A percentile compares a stretch with the other conserved stretches of the same genome.
Conservation (phyloP, 202 grass and related monocot species). For the Digitaria exilis region DNA sequence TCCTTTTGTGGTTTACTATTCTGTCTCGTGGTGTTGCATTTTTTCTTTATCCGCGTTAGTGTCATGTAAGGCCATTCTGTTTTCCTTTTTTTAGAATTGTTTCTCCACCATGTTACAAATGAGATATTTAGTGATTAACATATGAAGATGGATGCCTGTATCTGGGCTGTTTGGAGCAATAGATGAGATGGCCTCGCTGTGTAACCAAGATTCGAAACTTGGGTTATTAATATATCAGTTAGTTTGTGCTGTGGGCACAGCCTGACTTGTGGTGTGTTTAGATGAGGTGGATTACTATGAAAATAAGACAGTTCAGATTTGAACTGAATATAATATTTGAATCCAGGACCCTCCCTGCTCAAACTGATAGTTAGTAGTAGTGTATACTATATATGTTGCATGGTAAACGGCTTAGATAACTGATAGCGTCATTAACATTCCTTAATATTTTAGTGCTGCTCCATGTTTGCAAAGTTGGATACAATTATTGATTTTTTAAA, state of each 20-base stretch:
- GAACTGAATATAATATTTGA: slow-evolving; percentile 16
- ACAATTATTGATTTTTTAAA: neutral
- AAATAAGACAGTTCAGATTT: neutral
- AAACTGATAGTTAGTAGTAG: neutral
- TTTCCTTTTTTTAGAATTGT: neutral
- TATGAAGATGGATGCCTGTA: neutral
- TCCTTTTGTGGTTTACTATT: neutral
- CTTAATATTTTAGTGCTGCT: neutral
- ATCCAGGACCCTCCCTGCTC: neutral
- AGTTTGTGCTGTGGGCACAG: neutral
- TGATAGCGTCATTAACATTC: neutral
- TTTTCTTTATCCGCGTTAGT: neutral
- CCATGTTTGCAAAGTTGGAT: neutral
- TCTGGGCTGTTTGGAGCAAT: neutral
- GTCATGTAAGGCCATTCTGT: neutral
- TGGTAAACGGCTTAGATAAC: neutral
- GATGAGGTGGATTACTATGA: neutral
- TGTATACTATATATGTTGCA: slow-evolving; percentile 9
- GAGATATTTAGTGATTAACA: neutral
- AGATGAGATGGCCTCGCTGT: neutral
- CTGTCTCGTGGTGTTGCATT: neutral
- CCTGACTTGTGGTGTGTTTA: neutral
- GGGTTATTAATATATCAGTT: no score
- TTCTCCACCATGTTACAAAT: neutral
- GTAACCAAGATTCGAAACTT: neutral